Base-by-base conservation (phyloP, 2,329 filamentous ascomycete genomes). In the Colletotrichum viniferum region DNA sequence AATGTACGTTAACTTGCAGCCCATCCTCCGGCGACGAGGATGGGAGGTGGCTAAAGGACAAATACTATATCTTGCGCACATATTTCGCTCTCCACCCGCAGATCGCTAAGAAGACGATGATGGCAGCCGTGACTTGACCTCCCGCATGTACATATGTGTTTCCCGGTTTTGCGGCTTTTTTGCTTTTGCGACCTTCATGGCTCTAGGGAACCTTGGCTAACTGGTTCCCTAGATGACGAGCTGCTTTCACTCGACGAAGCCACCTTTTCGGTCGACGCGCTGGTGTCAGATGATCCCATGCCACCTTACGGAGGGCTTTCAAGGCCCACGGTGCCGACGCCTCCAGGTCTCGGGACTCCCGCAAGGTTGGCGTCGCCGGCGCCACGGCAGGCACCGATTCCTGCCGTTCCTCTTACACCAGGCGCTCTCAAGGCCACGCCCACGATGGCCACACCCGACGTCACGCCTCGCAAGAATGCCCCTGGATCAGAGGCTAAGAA, bases 1-100 rank as follows among this genome's bases (percentile, higher is more conserved):
- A 84, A 91, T 93, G 92, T 93, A 93, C 88, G 91, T 92, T 93
- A 93, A 92, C 87, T 84, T 81, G 71, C 85, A 83, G 79, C 80
- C 82, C 82, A 78, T 73, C 72, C 77, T 77, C 77, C 74, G 77
- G 79, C 77, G 32, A 38, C 78, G 78, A 79, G 77, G 80, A 77
- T 78, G 78, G 79, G 43, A 43, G 78, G 84, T 84, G 84, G 84
- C 62, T 73, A 61, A 68, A 85, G 84, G 85, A 84, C 83, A 88
- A 87, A 88, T 89, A 88, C 86, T 89, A 83, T 82, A 84, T 83
- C 81, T 85, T 86, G 85, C 83, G 84, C 82, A 71, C 56, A 77
- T 43, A 82, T 82, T 74, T 69, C 71, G 64, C 71, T 74, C 75
- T 60, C 61, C 73, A 61, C 64, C 48, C 81, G 81, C 79, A 70